Evolutionary conservation across 179 eudicot genomes (phyloP).

Genomic region (Pouteria campechiana): DNA sequence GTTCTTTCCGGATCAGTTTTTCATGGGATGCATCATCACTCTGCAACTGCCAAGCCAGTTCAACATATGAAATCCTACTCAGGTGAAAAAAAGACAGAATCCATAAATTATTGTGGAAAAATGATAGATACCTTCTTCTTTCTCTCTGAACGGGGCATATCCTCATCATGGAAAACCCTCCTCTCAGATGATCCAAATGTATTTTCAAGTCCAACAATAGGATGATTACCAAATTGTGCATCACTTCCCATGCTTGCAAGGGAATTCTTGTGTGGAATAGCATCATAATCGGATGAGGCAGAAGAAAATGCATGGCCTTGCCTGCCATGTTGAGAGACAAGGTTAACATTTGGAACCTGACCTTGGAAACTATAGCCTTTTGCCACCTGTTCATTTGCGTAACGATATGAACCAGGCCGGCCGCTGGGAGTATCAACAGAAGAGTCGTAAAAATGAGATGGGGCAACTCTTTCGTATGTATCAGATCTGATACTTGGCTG

Average conservation of each 20-base stretch:
- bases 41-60: slow-evolving; percentile 17
- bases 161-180: slow-evolving; percentile 46
- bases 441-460: slow-evolving; percentile 51
- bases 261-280: slow-evolving; percentile 21
- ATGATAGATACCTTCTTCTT: slow-evolving; percentile 69
- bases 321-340: slow-evolving; percentile 54
- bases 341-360: slow-evolving; percentile 39
- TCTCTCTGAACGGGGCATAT: slow-evolving; percentile 44
- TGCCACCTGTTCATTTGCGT: slow-evolving; percentile 47
- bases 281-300: slow-evolving; percentile 38
- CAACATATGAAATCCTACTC: neutral
- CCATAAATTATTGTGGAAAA: neutral
- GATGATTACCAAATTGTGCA: slow-evolving; percentile 38
- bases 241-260: slow-evolving; percentile 29
- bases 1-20: slow-evolving; percentile 73
- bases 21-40: slow-evolving; percentile 80
- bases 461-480: slow-evolving; percentile 50
- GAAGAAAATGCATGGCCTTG: slow-evolving; percentile 49
- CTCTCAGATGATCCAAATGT: slow-evolving; percentile 39
- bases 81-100: neutral
- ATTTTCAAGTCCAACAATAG: slow-evolving; percentile 35
- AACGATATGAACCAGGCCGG: slow-evolving; percentile 35
- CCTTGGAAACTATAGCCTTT: slow-evolving; percentile 33
- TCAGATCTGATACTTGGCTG: slow-evolving; percentile 66
- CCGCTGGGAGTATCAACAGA: slow-evolving; percentile 40